Percentiles rank a stretch among this genome's conserved stretches.
Evolutionary conservation across 1,284 basidiomycete species (phyloP).

Genomic region (Cryptococcus maquisensis): DNA sequence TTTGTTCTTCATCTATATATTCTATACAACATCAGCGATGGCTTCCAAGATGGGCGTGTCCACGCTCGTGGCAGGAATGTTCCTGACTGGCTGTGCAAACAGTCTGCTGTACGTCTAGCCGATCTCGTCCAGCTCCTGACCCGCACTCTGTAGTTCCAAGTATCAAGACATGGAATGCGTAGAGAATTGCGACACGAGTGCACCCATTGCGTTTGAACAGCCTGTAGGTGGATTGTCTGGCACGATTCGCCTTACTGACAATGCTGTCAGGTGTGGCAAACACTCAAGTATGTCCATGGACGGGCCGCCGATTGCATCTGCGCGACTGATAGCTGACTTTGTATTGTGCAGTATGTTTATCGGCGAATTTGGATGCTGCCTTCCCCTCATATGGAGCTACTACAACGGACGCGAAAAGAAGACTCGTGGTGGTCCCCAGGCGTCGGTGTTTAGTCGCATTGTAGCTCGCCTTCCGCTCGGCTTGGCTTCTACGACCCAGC

Average conservation of each 20-base stretch:
- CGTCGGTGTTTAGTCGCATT: conserved; percentile 24
- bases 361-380: conserved; percentile 86
- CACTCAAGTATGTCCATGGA: conserved; percentile 67
- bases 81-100: conserved; percentile 52
- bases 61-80: conserved; percentile 52
- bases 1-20: not conserved
- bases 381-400: conserved; percentile 70
- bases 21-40: conserved; percentile 9
- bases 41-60: conserved; percentile 34
- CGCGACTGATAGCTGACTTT: not conserved
- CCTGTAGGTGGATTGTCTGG: conserved; percentile 50
- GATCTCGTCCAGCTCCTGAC: conserved; percentile 1
- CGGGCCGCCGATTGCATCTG: not conserved
- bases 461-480: conserved; percentile 16
- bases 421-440: conserved; percentile 4
- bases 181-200: conserved; percentile 65
- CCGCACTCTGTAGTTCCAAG: conserved; percentile 28
- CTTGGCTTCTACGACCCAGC: conserved; percentile 12
- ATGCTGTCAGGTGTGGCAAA: conserved; percentile 68
- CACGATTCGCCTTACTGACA: not conserved
- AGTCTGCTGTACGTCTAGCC: conserved; percentile 39
- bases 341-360: conserved; percentile 56
- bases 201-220: conserved; percentile 72
- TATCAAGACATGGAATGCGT: conserved; percentile 84
- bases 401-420: conserved; percentile 9